phyloP scores from a whole-genome alignment of 192 early-diverging fungal genomes.

The Jimgerdemannia flammicorona region DNA sequence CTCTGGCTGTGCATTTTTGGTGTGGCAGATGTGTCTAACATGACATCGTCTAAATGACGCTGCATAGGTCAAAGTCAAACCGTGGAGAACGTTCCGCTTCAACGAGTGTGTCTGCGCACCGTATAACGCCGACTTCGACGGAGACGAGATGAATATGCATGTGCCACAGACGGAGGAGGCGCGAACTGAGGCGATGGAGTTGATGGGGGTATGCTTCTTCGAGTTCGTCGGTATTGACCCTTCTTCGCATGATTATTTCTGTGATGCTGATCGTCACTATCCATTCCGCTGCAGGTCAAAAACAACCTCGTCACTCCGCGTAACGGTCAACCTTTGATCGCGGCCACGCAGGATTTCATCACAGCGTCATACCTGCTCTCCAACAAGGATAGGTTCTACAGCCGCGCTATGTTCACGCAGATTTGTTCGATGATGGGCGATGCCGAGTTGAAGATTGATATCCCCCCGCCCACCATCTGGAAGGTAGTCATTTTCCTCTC shows the following conservation, averaged over 20 bases:
- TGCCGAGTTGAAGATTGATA: constrained; percentile 75
- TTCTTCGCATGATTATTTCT: neutral
- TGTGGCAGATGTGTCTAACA: too few relatives aligned
- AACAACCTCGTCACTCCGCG: constrained; percentile 98
- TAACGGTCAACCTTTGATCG: constrained; percentile 97
- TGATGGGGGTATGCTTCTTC: constrained; percentile 70
- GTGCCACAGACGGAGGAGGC: constrained; percentile 99
- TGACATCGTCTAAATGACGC: too few relatives aligned
- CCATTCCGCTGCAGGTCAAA: constrained; percentile 44
- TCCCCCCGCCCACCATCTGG: constrained; percentile 90
- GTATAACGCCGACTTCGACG: constrained; percentile 99
- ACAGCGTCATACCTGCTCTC: constrained; percentile 93
- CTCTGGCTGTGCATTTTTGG: too few relatives aligned
- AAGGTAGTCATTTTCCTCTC: constrained; percentile 49
- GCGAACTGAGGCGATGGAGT: constrained; percentile 88
- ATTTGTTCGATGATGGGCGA: constrained; percentile 92
- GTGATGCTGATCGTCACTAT: constrained; percentile 3
- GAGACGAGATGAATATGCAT: constrained; percentile 99
- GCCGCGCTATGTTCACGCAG: constrained; percentile 89
- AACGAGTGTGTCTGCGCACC: constrained; percentile 99
- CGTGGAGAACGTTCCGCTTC: constrained; percentile 98
- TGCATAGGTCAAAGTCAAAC: constrained; percentile 63
- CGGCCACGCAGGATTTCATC: constrained; percentile 99
- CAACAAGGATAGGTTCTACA: constrained; percentile 92
- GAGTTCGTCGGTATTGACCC: neutral